These are phyloP conservation scores for Xylaria sp. DNA, from an alignment of 2,329 filamentous ascomycete genomes.

Conservation along the genomic window DNA sequence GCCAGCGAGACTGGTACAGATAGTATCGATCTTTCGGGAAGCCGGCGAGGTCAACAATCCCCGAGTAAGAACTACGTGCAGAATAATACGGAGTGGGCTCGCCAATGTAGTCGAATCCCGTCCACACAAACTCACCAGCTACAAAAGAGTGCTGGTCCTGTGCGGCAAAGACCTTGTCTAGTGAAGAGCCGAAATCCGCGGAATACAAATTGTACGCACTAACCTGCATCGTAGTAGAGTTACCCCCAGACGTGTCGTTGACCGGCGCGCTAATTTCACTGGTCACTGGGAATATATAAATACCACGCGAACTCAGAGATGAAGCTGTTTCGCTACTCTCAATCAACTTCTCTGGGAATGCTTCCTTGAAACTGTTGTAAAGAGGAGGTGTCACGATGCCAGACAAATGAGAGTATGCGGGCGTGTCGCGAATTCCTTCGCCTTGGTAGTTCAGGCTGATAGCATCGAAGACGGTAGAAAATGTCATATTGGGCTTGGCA, in stretches of 20 bases:
- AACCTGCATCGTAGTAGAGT: conserved; percentile 52
- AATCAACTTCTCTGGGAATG: conserved; percentile 59
- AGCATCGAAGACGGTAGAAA: conserved; percentile 57
- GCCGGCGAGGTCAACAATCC: conserved; percentile 66
- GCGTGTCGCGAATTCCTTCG: conserved; percentile 51
- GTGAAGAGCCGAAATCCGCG: conserved; percentile 57
- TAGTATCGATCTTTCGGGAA: conserved; percentile 66
- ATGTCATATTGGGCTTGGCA: conserved; percentile 53
- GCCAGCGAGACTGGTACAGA: conserved; percentile 64
- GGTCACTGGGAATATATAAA: conserved; percentile 62
- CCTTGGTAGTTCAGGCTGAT: conserved; percentile 65
- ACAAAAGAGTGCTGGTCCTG: conserved; percentile 62
- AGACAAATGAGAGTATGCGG: conserved; percentile 21
- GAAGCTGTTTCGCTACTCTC: conserved; percentile 56
- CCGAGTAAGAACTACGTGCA: conserved; percentile 63
- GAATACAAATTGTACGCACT: conserved; percentile 64
- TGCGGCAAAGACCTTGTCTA: conserved; percentile 62
- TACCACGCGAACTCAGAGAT: conserved; percentile 59
- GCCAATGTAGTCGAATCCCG: conserved; percentile 61
- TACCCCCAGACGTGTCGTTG: conserved; percentile 52
- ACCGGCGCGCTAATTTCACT: conserved; percentile 51
- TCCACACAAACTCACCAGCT: conserved; percentile 64
- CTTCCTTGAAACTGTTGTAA: conserved; percentile 51
- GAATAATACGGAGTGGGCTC: conserved; percentile 60
- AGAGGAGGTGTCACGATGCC: conserved; percentile 20